Evolutionary conservation across 2,329 filamentous ascomycete species (phyloP), one percentile per base, ranked within the genome.

Genomic region (Penicillium sp.): DNA sequence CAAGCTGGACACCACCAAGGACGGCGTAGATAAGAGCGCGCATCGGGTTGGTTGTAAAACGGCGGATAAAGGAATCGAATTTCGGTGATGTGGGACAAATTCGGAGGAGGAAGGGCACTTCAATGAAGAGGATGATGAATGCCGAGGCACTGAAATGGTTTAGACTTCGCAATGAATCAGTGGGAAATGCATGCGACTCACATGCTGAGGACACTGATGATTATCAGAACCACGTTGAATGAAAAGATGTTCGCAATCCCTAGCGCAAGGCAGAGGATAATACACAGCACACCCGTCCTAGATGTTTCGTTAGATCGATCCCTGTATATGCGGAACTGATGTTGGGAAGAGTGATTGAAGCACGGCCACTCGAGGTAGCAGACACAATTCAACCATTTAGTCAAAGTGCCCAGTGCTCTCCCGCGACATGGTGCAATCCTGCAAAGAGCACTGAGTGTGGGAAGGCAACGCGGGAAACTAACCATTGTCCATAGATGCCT

Each of bases 21-120:
- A 84, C 77, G 55, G 78, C 76, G 77, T 99, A 99, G 71, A 96
- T 88, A 55, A 80, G 88, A 21, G 93, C 93, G 76, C 94, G 91
- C 87, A 94, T 95, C 80, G 92, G 97, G 80, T 97, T 97, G 56
- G 92, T 96, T 60, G 91, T 91, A 80, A 99, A 90, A 69, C 85
- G 87, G 75, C 93, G 91, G 75, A 99, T 93, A 72, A 91, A 87
- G 63, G 78, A 80, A 74, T 99, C 94, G 78, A 99, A 99, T 62
- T 84, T 86, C 61, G 87, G 76, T 15, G 93, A 97, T 6, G 94
- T 99, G 55, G 94, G 94, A 80, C 94, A 99, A 79, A 99, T 97
- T 76, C 94, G 90, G 59, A 99, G 87, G 55, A 99, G 89, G 56
- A 97, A 87, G 29, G 94, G 94, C 18, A 99, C 87, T 75, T 99